These are phyloP conservation scores for Picea mariana DNA, from an alignment of 83 land plant species.

Conservation along the genomic window DNA sequence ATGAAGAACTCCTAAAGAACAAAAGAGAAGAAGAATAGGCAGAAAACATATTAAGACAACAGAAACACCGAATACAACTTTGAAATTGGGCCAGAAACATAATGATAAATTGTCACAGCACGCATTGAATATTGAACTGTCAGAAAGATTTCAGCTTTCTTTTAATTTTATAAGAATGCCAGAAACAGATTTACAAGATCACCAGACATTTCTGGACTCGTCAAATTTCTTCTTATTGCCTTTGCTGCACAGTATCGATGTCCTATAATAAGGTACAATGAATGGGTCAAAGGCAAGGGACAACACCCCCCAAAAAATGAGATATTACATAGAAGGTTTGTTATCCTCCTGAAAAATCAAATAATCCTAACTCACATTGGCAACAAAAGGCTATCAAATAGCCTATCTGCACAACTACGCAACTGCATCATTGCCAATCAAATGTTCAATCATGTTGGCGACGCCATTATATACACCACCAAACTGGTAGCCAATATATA, in stretches of 20 bases:
- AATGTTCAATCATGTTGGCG: constrained; percentile 17
- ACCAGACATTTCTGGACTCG: constrained; percentile 14
- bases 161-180: constrained; percentile 2
- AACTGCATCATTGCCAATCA: not conserved
- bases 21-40: no score
- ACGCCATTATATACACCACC: constrained; percentile 13
- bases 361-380: constrained; percentile 5
- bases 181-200: constrained; percentile 12
- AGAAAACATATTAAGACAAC: no score
- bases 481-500: constrained; percentile 10
- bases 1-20: no score
- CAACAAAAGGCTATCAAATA: constrained; percentile 4
- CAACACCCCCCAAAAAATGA: constrained; percentile 14
- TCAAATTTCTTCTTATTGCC: constrained; percentile 10
- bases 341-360: constrained; percentile 14
- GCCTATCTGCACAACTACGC: not conserved
- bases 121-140: not conserved
- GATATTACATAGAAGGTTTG: constrained; percentile 16
- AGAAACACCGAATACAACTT: no score
- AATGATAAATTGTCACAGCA: no score
- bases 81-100: no score
- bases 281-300: constrained; percentile 11
- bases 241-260: not conserved
- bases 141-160: constrained; percentile 1
- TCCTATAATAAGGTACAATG: constrained; percentile 16